Conservation (phyloP, 768 basidiomycete species). For the Leccinum variicolor region DNA sequence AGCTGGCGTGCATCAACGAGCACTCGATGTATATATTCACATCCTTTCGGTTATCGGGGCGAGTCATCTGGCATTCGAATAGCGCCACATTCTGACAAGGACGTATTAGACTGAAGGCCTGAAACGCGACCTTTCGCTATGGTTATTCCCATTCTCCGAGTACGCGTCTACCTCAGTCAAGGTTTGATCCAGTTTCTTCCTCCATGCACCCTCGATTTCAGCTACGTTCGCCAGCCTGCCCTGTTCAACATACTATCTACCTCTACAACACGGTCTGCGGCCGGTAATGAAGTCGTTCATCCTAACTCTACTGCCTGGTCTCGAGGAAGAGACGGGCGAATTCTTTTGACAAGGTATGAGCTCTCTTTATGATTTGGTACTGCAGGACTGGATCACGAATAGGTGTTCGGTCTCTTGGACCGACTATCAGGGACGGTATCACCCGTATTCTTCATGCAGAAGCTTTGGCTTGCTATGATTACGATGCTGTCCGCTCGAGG, state of each 20-base stretch:
- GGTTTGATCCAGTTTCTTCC: conserved; percentile 39
- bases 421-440: conserved; percentile 81
- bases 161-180: conserved; percentile 99
- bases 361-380: neutral
- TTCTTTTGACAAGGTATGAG: conserved; percentile 81
- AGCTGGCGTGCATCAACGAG: conserved; percentile 94
- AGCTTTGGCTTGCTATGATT: conserved; percentile 90
- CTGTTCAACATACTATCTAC: conserved; percentile 86
- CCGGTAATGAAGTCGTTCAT: conserved; percentile 95
- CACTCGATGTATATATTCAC: conserved; percentile 91
- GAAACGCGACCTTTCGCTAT: conserved; percentile 79
- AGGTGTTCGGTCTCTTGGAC: conserved; percentile 82
- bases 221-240: conserved; percentile 53
- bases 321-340: conserved; percentile 97
- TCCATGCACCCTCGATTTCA: neutral
- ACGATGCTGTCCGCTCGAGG: conserved; percentile 81
- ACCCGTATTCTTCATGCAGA: conserved; percentile 90
- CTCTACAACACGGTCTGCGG: conserved; percentile 76
- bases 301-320: conserved; percentile 86
- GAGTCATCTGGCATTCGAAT: conserved; percentile 29
- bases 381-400: conserved; percentile 12
- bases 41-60: conserved; percentile 91
- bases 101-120: conserved; percentile 76
- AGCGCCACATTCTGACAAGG: conserved; percentile 6
- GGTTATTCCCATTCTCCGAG: conserved; percentile 99